Conservation (phyloP, 495 filamentous ascomycete genomes). For the Penicillium chermesinum region DNA sequence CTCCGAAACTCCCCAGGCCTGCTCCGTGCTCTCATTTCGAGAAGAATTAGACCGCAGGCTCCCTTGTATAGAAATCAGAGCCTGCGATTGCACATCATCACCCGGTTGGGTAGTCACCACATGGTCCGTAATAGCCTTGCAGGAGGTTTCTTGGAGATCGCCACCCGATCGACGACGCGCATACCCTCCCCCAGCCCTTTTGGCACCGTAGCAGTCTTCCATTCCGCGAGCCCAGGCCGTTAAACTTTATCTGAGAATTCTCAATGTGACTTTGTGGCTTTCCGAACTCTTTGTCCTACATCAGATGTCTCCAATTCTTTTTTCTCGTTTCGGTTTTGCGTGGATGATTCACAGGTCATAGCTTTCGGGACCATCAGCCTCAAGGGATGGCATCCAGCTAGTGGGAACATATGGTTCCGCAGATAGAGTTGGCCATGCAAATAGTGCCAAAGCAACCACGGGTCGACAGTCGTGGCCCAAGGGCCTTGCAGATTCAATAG, state of each 20-base stretch:
- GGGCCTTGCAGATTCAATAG: not conserved
- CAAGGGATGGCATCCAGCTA: slow-evolving; percentile 14
- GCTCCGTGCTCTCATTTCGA: not conserved
- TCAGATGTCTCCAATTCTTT: not conserved
- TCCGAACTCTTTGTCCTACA: not conserved
- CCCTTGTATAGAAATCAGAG: not conserved
- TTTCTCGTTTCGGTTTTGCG: not conserved
- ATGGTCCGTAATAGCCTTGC: slow-evolving; percentile 26
- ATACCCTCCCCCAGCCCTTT: slow-evolving; percentile 11
- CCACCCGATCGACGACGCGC: slow-evolving; percentile 18
- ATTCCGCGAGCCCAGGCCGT: slow-evolving; percentile 1
- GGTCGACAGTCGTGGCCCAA: slow-evolving; percentile 2
- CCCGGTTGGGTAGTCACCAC: slow-evolving; percentile 9
- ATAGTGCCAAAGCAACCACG: slow-evolving; percentile 10
- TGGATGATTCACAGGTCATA: too few species aligned
- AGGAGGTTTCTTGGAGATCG: slow-evolving; percentile 21
- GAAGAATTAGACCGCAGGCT: not conserved
- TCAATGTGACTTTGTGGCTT: slow-evolving; percentile 11
- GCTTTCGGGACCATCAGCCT: slow-evolving; percentile 2
- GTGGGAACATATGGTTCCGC: not conserved
- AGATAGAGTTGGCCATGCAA: slow-evolving; percentile 11
- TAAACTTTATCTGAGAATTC: slow-evolving; percentile 13
- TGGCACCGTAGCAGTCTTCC: slow-evolving; percentile 28
- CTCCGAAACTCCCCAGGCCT: not conserved
- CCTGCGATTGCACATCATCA: not conserved